phyloP scores from a whole-genome alignment of 345 rosid species.

The Durio zibethinus region DNA sequence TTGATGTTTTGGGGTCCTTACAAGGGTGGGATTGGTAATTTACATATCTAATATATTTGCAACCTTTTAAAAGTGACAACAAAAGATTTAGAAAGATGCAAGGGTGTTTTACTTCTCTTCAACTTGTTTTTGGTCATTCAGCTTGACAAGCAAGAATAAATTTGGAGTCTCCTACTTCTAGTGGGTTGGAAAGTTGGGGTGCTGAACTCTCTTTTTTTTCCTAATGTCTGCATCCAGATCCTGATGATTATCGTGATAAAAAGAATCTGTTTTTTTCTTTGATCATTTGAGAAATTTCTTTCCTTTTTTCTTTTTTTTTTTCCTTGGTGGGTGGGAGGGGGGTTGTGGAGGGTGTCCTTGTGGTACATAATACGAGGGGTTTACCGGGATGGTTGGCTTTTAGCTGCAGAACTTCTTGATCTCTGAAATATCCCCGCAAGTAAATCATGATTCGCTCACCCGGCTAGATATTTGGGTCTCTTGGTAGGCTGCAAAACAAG shows the following conservation, averaged over 20 bases:
- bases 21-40: slow-evolving; percentile 9
- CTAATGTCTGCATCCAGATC: not conserved
- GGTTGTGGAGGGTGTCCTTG: not conserved
- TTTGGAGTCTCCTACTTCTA: not conserved
- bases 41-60: not conserved
- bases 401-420: not conserved
- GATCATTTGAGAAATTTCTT: not conserved
- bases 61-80: not conserved
- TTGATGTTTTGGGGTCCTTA: slow-evolving; percentile 27
- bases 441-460: not conserved
- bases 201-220: not conserved
- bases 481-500: not conserved
- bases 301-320: not conserved
- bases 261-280: not conserved
- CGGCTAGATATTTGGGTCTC: not conserved
- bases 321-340: not conserved
- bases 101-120: not conserved
- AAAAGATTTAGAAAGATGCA: not conserved
- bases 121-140: slow-evolving; percentile 12
- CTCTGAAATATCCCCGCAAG: not conserved
- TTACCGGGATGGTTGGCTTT: not conserved
- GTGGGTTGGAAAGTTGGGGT: slow-evolving; percentile 10
- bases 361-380: not conserved
- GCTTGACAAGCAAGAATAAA: slow-evolving; percentile 9
- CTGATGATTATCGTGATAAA: not conserved